A percentile compares a stretch with the other conserved stretches of the same genome.
Evolutionary conservation across 73 alveolate species (phyloP).

Genomic region (Paramecium octaurelia): DNA sequence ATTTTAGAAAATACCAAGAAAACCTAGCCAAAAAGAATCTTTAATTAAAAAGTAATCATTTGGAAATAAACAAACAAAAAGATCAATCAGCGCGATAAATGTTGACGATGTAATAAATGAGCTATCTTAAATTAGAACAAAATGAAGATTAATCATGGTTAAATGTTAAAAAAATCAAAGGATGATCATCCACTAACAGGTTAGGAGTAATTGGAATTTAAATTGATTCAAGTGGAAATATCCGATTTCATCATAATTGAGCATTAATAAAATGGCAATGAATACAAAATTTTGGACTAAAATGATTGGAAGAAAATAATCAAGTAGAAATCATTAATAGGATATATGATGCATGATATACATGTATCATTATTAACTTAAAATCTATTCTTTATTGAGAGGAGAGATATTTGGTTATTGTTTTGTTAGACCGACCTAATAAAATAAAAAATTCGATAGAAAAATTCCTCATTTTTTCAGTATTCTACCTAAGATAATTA

Average conservation of each 20-base stretch:
- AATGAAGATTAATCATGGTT: background rate
- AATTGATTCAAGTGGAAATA: background rate
- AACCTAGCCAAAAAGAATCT: background rate
- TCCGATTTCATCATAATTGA: background rate
- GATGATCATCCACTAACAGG: background rate
- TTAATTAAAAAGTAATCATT: background rate
- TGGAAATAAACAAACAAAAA: background rate
- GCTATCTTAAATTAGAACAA: background rate
- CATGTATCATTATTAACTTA: background rate
- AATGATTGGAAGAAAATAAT: slow-evolving; percentile 17
- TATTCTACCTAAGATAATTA: background rate
- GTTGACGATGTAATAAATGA: background rate
- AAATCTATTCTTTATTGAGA: background rate
- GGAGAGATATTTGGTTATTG: background rate
- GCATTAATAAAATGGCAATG: background rate
- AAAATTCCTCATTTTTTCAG: background rate
- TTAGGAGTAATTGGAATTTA: background rate
- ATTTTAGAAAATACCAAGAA: background rate
- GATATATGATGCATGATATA: background rate
- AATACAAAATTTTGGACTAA: background rate
- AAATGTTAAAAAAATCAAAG: background rate
- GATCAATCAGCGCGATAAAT: background rate
- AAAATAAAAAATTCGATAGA: background rate
- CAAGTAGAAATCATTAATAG: background rate
- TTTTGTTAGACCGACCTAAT: background rate